Conservation (phyloP, 192 early-diverging fungal species). For the Helicostylum pulchrum region DNA sequence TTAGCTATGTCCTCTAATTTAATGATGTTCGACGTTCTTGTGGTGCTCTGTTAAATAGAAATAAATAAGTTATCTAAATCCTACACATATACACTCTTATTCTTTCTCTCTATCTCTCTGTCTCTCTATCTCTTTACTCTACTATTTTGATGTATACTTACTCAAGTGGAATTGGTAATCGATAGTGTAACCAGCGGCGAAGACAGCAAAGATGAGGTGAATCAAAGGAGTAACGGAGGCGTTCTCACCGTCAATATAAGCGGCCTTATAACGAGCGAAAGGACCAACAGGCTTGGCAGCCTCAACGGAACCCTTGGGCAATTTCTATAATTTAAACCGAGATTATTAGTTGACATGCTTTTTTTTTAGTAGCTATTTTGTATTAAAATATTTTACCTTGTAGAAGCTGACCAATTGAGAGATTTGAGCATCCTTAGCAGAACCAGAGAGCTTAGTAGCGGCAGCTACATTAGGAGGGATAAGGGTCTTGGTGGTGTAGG, state of each 20-base stretch:
- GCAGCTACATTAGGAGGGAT: constrained; percentile 73
- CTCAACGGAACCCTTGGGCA: constrained; percentile 66
- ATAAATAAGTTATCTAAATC: background rate
- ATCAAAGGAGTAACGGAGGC: constrained; percentile 60
- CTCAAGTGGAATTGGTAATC: constrained; percentile 79
- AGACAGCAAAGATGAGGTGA: constrained; percentile 60
- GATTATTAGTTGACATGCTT: background rate
- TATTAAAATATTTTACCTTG: constrained; percentile 34
- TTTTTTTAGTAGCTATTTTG: background rate
- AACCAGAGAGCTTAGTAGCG: constrained; percentile 59
- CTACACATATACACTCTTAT: background rate
- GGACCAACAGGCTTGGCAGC: constrained; percentile 54
- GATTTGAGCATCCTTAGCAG: constrained; percentile 55
- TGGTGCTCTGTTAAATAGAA: constrained; percentile 55
- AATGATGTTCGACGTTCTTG: constrained; percentile 82
- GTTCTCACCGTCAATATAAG: constrained; percentile 73
- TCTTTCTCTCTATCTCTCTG: background rate
- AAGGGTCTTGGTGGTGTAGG: constrained; percentile 50
- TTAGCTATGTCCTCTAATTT: constrained; percentile 25
- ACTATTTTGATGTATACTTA: constrained; percentile 33
- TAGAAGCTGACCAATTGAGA: constrained; percentile 68
- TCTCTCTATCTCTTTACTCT: background rate
- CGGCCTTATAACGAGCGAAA: constrained; percentile 60
- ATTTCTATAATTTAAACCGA: constrained; percentile 32
- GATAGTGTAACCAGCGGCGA: constrained; percentile 63